These are phyloP conservation scores for Daldinia eschscholtzii DNA, from an alignment of 2,329 filamentous ascomycete species.

Conservation along the genomic window DNA sequence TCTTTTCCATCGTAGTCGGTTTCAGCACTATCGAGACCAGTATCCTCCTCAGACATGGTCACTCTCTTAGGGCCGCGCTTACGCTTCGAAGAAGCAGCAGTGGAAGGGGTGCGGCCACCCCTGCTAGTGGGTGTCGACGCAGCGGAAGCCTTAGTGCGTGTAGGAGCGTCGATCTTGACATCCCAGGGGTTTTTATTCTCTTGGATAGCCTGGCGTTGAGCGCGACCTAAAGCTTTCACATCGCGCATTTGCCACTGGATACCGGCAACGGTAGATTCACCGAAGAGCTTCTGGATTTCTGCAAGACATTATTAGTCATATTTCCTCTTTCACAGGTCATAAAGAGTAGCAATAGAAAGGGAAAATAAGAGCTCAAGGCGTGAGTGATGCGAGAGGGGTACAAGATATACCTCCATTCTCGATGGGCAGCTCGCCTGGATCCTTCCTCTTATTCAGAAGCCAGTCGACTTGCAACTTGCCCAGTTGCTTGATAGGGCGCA, in stretches of 20 bases:
- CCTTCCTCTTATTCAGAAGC: conserved; percentile 46
- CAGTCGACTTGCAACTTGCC: conserved; percentile 53
- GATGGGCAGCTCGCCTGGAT: conserved; percentile 53
- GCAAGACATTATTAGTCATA: conserved; percentile 17
- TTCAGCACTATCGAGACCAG: conserved; percentile 45
- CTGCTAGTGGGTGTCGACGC: conserved; percentile 33
- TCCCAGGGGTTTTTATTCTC: conserved; percentile 62
- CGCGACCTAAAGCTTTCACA: conserved; percentile 67
- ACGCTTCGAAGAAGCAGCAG: conserved; percentile 30
- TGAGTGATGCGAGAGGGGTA: conserved; percentile 4
- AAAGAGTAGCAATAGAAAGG: neutral
- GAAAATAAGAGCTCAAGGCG: neutral
- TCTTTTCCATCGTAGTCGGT: conserved; percentile 53
- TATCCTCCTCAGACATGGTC: conserved; percentile 34
- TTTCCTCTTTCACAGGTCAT: neutral
- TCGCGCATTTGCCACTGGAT: conserved; percentile 71
- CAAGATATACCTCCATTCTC: conserved; percentile 55
- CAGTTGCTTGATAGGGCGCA: conserved; percentile 57
- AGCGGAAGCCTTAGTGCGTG: conserved; percentile 47
- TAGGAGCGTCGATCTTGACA: conserved; percentile 44
- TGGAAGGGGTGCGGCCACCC: conserved; percentile 10
- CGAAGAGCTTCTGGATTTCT: conserved; percentile 72
- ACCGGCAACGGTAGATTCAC: conserved; percentile 68
- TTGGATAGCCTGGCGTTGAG: conserved; percentile 60
- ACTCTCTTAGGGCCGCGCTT: conserved; percentile 29